Evolutionary conservation across 2,329 filamentous ascomycete genomes (phyloP), one percentile per base, ranked within the genome.

Genomic region (Penicillium sp.): DNA sequence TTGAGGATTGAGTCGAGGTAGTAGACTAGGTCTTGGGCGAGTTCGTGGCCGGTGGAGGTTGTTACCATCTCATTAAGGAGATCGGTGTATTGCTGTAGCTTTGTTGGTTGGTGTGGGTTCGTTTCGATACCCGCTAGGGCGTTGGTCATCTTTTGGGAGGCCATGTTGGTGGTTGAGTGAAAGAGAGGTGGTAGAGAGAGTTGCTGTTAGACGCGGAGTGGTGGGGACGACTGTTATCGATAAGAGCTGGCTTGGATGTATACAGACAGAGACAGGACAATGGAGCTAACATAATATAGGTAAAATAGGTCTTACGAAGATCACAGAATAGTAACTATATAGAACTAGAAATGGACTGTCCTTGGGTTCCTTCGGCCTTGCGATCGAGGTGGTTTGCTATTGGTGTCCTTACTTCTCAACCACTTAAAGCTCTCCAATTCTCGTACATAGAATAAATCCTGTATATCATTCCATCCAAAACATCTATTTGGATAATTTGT

Each of bases 1-100:
- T 79, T 81, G 63, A 93, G 84, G 53, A 93, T 82, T 49, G 92
- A 84, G 67, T 87, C 82, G 54, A 87, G 80, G 65, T 90, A 87
- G 67, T 85, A 84, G 59, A 85, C 86, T 58, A 93, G 81, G 73
- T 93, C 86, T 59, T 82, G 73, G 55, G 81, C 72, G 47, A 85
- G 77, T 53, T 82, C 76, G 21, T 79, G 73, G 36, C 75, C 66
- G 8, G 77, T 72, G 12, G 73, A 68, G 57, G 77, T 77, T 13
- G 77, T 70, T 51, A 83, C 77, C 70, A 87, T 84, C 49, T 81
- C 76, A 61, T 79, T 73, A 61, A 88, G 81, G n/a, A 87, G 77
- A 21, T 81, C 74, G 56, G 79, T 82, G 77, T 88, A 88, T 43
- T 77, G 79, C 25, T 82, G 74, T 42, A 82, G 73, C 70, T 84